These are phyloP conservation scores for Lipomyces yamanashiensis DNA, from an alignment of 805 yeast genomes.

Conservation along the genomic window DNA sequence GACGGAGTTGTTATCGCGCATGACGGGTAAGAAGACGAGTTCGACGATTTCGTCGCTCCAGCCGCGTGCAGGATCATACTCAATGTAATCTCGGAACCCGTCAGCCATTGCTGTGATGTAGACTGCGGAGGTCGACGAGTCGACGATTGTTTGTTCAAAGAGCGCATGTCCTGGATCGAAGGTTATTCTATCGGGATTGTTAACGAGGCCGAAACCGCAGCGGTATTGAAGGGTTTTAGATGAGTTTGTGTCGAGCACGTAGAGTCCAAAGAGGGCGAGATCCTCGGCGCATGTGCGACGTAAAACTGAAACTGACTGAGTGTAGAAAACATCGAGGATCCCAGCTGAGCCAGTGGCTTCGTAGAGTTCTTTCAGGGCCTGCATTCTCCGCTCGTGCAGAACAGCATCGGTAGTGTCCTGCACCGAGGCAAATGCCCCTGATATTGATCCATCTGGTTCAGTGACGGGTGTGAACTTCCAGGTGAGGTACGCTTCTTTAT, in stretches of 20 bases:
- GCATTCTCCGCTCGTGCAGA: slow-evolving; percentile 34
- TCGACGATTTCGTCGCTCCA: slow-evolving; percentile 32
- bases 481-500: slow-evolving; percentile 26
- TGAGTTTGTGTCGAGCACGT: slow-evolving; percentile 16
- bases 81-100: slow-evolving; percentile 26
- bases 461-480: slow-evolving; percentile 33
- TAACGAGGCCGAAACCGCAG: slow-evolving; percentile 30
- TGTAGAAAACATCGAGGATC: slow-evolving; percentile 19
- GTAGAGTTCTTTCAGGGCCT: slow-evolving; percentile 28
- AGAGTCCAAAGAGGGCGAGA: slow-evolving; percentile 33
- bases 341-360: slow-evolving; percentile 32
- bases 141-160: slow-evolving; percentile 34
- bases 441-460: slow-evolving; percentile 41
- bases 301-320: slow-evolving; percentile 28
- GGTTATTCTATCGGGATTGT: slow-evolving; percentile 16
- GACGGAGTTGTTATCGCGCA: slow-evolving; percentile 34
- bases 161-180: slow-evolving; percentile 23
- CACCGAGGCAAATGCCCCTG: slow-evolving; percentile 38
- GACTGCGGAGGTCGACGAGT: slow-evolving; percentile 26
- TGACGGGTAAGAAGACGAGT: slow-evolving; percentile 33
- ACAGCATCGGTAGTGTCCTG: slow-evolving; percentile 42
- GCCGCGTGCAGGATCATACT: slow-evolving; percentile 35
- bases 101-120: slow-evolving; percentile 27
- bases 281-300: slow-evolving; percentile 31
- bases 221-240: slow-evolving; percentile 19